A percentile compares a stretch with the other conserved stretches of the same genome.
Conservation (phyloP, 1,284 basidiomycete genomes). For the Ceratobasidium theobromae region DNA sequence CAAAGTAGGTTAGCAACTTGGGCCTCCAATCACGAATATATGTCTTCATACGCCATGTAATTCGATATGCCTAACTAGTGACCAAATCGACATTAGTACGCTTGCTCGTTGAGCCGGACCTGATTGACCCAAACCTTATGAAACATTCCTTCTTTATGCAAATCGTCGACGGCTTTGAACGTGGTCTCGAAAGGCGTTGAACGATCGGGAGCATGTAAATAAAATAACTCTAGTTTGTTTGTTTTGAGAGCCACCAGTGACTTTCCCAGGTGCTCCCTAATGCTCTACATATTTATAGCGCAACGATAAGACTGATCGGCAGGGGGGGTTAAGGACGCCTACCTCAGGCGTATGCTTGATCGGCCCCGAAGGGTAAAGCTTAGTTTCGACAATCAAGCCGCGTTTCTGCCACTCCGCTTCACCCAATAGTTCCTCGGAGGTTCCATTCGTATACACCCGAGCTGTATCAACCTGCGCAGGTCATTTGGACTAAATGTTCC, state of each 20-base stretch:
- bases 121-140: constrained; percentile 7
- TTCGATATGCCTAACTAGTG: constrained; percentile 56
- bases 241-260: constrained; percentile 47
- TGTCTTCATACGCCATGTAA: constrained; percentile 48
- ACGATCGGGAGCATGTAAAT: constrained; percentile 54
- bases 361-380: constrained; percentile 49
- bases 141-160: constrained; percentile 51
- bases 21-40: background rate
- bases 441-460: constrained; percentile 53
- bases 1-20: background rate
- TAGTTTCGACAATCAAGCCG: constrained; percentile 45
- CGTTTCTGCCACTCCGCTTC: constrained; percentile 22
- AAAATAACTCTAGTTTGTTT: constrained; percentile 47
- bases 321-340: constrained; percentile 39
- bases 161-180: constrained; percentile 47
- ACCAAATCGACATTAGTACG: background rate
- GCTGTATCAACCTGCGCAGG: constrained; percentile 30
- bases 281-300: background rate
- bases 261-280: constrained; percentile 47
- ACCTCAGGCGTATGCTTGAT: constrained; percentile 55
- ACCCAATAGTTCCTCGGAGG: constrained; percentile 50
- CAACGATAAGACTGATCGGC: constrained; percentile 39
- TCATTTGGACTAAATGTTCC: background rate
- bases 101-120: background rate
- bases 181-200: constrained; percentile 52